A percentile compares a stretch with the other conserved stretches of the same genome.
phyloP scores from a whole-genome alignment of 805 yeast species.

The Monosporozyma aerobia region DNA sequence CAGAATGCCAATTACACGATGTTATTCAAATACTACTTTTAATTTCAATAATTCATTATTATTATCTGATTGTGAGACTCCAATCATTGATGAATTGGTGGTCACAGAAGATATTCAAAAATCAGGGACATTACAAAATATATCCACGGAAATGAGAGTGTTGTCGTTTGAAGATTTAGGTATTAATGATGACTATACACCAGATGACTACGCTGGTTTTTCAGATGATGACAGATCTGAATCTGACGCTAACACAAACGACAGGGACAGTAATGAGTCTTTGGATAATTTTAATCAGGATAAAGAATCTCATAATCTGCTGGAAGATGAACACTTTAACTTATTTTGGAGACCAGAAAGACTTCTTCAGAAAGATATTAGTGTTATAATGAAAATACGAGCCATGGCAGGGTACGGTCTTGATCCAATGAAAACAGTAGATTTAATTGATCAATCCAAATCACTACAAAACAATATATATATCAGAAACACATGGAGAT shows the following conservation, averaged over 20 bases:
- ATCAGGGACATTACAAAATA: constrained; percentile 12
- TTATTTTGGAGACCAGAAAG: constrained; percentile 31
- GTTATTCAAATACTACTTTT: constrained; percentile 53
- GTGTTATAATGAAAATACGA: constrained; percentile 59
- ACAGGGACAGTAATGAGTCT: constrained; percentile 3
- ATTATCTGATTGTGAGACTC: constrained; percentile 36
- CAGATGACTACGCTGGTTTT: constrained; percentile 6
- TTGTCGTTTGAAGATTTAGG: constrained; percentile 29
- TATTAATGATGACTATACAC: constrained; percentile 17
- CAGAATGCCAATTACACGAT: constrained; percentile 64
- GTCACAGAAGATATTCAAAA: constrained; percentile 15
- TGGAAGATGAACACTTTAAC: constrained; percentile 17
- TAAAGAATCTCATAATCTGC: constrained; percentile 8
- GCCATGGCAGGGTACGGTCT: constrained; percentile 67
- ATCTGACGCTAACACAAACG: constrained; percentile 4
- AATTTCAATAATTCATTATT: constrained; percentile 61
- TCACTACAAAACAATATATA: constrained; percentile 44
- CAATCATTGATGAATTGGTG: constrained; percentile 22
- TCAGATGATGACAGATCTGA: constrained; percentile 14
- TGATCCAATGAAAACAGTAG: constrained; percentile 55
- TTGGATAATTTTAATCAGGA: constrained; percentile 7
- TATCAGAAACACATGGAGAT: constrained; percentile 78
- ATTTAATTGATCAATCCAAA: constrained; percentile 44
- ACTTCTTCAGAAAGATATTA: constrained; percentile 62
- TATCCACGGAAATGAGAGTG: constrained; percentile 14